Conservation (phyloP, 129 eudicot species). For the Lactuca saligna region DNA sequence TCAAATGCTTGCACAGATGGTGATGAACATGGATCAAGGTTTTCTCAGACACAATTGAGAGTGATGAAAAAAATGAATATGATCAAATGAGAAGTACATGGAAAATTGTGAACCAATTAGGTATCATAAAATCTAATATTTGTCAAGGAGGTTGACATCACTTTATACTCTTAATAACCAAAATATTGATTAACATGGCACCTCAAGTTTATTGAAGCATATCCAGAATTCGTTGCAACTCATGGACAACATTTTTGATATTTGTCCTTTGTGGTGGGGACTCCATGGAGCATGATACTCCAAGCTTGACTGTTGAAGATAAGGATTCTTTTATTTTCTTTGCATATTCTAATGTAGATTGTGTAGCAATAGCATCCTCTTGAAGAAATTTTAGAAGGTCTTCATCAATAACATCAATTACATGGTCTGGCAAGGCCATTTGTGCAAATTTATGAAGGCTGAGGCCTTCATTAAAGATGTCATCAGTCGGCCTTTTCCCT, state of each 20-base stretch:
- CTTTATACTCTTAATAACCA: too few relatives aligned
- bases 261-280: constrained; percentile 36
- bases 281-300: constrained; percentile 32
- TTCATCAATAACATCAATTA: constrained; percentile 28
- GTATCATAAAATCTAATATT: too few relatives aligned
- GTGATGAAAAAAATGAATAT: too few relatives aligned
- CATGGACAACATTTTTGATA: constrained; percentile 15
- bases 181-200: neutral
- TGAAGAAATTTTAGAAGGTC: neutral
- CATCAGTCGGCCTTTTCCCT: constrained; percentile 35
- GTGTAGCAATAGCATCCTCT: constrained; percentile 13
- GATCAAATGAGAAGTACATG: too few relatives aligned
- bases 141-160: too few relatives aligned
- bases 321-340: constrained; percentile 22
- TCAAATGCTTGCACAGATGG: too few relatives aligned
- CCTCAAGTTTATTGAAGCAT: neutral
- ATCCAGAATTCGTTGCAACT: constrained; percentile 15
- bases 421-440: constrained; percentile 19
- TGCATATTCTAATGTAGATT: neutral
- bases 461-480: constrained; percentile 23
- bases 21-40: too few relatives aligned
- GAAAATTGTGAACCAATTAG: too few relatives aligned
- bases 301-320: constrained; percentile 26
- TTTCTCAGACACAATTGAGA: too few relatives aligned
- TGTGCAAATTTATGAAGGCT: constrained; percentile 23